Evolutionary conservation across 2,329 filamentous ascomycete genomes (phyloP), one percentile per base, ranked within the genome.

Genomic region (Colletotrichum sp.): DNA sequence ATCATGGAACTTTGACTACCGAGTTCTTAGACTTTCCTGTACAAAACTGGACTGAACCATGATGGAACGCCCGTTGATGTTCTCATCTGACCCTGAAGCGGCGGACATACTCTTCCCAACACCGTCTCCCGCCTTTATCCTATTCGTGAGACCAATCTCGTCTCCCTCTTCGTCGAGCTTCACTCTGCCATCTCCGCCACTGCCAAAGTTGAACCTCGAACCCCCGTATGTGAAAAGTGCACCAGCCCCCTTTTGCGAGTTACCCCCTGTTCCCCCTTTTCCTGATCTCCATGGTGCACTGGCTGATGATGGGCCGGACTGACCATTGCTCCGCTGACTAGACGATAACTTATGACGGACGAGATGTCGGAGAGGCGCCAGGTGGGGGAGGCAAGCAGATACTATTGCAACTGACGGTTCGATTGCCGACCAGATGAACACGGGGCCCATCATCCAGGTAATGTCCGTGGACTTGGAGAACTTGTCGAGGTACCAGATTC

Each of bases 401-500:
- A 85, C 80, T 77, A 86, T 82, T 68, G 84, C 84, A 55, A 83
- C 80, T 66, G 84, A 84, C 77, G 85, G 83, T 74, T 87, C 85
- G 76, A 86, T 81, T 57, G 85, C 81, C 13, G 84, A 86, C 83
- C 84, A 86, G 78, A 83, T 83, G 24, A 83, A 77, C 24, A 78
- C 72, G 21, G 72, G 72, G 6, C 75, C 75, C 77, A 78, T 78
- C 12, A 72, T 57, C 43, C 66, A 77, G 7, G 72, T 78, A 26
- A 77, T 8, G 48, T 77, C 72, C 16, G 57, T 24, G 24, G 69
- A 58, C 8, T 52, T 63, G 21, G 71, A 69, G 69, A 78, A 76
- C 5, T n/a, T 60, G 16, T 73, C 26, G 4, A 76, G 70, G 15
- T 69, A 69, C 26, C 34, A 65, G n/a, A 73, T 76, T 12, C 74